phyloP scores from a whole-genome alignment of 148 eudicot species.

The Limonium bicolor region DNA sequence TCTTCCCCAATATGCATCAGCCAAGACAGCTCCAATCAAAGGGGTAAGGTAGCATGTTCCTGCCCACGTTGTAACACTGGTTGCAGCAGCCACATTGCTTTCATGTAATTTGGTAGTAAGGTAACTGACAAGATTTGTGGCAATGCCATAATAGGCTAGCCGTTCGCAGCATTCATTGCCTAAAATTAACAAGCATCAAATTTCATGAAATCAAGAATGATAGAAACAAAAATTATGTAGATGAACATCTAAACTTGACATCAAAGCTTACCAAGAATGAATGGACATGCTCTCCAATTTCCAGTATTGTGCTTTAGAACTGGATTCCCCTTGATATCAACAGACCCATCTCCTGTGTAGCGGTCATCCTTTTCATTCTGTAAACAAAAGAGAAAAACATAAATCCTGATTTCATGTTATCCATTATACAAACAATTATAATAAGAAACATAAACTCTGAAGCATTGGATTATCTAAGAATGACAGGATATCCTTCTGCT shows the following conservation, averaged over 20 bases:
- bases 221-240: too few species aligned
- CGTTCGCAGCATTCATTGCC: constrained; percentile 13
- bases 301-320: constrained; percentile 51
- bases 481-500: not conserved
- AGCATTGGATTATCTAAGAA: not conserved
- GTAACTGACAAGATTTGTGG: constrained; percentile 11
- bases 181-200: too few species aligned
- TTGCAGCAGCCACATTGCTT: constrained; percentile 11
- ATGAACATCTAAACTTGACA: not conserved
- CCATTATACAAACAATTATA: not conserved
- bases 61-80: constrained; percentile 9
- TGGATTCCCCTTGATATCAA: constrained; percentile 46
- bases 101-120: constrained; percentile 7
- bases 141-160: constrained; percentile 12
- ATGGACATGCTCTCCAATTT: constrained; percentile 62
- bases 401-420: not conserved
- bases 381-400: not conserved
- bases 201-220: too few species aligned
- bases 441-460: not conserved
- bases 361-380: constrained; percentile 22
- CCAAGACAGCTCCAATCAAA: constrained; percentile 12
- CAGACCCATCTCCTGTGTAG: constrained; percentile 60
- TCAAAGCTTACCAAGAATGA: constrained; percentile 6
- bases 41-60: constrained; percentile 13
- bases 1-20: constrained; percentile 13